A percentile compares a stretch with the other conserved stretches of the same genome.
These are phyloP conservation scores for Oryza brachyantha DNA, from an alignment of 176 grass and related monocot species.

Conservation along the genomic window DNA sequence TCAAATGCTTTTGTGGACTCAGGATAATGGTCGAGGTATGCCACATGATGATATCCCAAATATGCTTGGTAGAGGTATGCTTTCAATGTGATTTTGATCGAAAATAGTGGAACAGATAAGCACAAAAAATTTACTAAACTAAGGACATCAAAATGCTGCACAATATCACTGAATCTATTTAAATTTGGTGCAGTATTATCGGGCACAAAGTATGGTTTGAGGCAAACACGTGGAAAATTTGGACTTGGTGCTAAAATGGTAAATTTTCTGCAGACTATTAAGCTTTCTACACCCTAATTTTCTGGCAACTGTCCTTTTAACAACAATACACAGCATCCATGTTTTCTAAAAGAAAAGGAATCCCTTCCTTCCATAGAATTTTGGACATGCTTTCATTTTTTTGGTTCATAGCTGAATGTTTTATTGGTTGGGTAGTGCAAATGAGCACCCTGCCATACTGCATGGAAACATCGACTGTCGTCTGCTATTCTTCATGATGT, in stretches of 20 bases:
- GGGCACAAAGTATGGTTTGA: conserved; percentile 97
- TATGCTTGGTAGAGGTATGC: conserved; percentile 94
- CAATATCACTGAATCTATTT: conserved; percentile 26
- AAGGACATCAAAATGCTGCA: not conserved
- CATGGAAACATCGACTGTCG: conserved; percentile 9
- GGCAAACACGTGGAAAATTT: conserved; percentile 98
- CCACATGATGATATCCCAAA: conserved; percentile 99
- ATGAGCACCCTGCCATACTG: not conserved
- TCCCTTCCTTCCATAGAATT: conserved; percentile 8
- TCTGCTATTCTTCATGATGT: not conserved
- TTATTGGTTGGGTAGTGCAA: conserved; percentile 27
- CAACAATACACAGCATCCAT: not conserved
- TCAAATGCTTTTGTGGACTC: conserved; percentile 1
- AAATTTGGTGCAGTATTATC: conserved; percentile 75
- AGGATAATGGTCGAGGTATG: conserved; percentile 99
- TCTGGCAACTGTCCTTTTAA: not conserved
- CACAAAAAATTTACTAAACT: not conserved
- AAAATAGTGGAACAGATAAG: not conserved
- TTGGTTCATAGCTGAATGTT: conserved; percentile 5
- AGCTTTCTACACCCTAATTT: not conserved
- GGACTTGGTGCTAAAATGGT: conserved; percentile 99
- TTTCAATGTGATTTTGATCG: not conserved
- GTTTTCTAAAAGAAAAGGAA: not conserved
- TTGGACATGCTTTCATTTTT: conserved; percentile 1
- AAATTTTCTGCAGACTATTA: conserved; percentile 22